Base-by-base conservation (phyloP, 176 grass and related monocot species). In the Zoysia pacifica region DNA sequence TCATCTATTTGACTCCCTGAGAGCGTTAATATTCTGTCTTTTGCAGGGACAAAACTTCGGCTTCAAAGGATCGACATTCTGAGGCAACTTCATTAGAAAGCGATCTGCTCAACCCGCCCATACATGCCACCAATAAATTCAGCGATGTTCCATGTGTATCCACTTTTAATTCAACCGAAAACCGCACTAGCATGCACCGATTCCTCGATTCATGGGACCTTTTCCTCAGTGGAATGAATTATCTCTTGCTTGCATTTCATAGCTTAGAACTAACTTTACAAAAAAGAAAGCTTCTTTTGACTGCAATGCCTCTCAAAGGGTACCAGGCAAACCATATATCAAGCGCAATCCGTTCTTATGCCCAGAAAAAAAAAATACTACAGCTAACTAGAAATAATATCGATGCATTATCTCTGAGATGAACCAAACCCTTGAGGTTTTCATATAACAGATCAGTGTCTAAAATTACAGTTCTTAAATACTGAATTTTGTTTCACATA, bases 1-100 rank as follows among this genome's bases (percentile, higher is more conserved):
- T 4, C 6, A 9, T 28, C 38, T 41, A n/a, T 46, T 59, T 41
- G 58, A 9, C 15, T 1, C n/a, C n/a, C 11, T 5, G 43, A 50
- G 19, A 48, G 12, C 19, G 36, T 11, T 70, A 10, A 40, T 36
- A 37, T 42, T 39, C 7, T 35, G 5, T 39, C 36, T 62, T 28
- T 37, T 78, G 35, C 72, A 89, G 87, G 13, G 87, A 60, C 41
- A 14, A 41, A 89, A 89, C 69, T 11, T 89, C 36, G 87, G 87
- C 14, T 89, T 89, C 77, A 85, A 89, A n/a, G 87, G 87, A 44
- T 72, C 87, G 13, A 89, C 82, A 5, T 89, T 89, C 82, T 85
- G 3, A 85, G 15, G 2, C 11, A 15, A 45, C 1, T 68, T 51
- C 37, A 73, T 60, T 55, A 46, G 2, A 69, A 48, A 72, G 2